Conservation (phyloP, 768 basidiomycete genomes). For the Pholiota microspora region DNA sequence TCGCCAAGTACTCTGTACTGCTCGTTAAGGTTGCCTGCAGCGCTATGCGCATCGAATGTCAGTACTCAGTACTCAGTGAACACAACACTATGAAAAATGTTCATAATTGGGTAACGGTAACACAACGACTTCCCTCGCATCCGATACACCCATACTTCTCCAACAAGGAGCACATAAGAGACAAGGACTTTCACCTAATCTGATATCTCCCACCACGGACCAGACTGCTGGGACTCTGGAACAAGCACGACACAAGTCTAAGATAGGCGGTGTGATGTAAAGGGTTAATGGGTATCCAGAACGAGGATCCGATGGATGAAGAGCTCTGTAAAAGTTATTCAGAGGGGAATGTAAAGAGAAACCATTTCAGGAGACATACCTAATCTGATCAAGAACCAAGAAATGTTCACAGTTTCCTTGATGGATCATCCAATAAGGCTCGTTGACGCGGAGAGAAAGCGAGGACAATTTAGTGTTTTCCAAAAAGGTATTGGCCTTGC, state of each 20-base stretch:
- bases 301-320: constrained; percentile 53
- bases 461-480: constrained; percentile 48
- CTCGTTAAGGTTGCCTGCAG: no score
- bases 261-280: constrained; percentile 58
- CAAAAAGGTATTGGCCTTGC: constrained; percentile 41
- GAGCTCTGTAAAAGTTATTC: constrained; percentile 39
- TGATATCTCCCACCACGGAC: constrained; percentile 66
- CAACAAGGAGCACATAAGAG: constrained; percentile 73
- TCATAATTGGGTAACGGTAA: constrained; percentile 44
- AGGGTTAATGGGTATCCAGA: constrained; percentile 67
- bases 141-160: constrained; percentile 61
- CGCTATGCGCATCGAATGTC: no score
- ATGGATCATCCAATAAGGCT: constrained; percentile 84
- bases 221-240: constrained; percentile 66
- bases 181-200: constrained; percentile 79
- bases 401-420: constrained; percentile 83
- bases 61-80: no score
- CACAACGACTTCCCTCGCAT: constrained; percentile 43
- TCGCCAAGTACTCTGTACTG: no score
- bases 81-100: constrained; percentile 13
- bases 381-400: constrained; percentile 68
- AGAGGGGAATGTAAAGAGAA: not conserved
- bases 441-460: constrained; percentile 59
- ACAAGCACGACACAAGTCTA: constrained; percentile 69
- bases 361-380: constrained; percentile 36